Evolutionary conservation across 2,329 filamentous ascomycete genomes (phyloP), one percentile per base, ranked within the genome.

Genomic region (Pseudocercospora musae): DNA sequence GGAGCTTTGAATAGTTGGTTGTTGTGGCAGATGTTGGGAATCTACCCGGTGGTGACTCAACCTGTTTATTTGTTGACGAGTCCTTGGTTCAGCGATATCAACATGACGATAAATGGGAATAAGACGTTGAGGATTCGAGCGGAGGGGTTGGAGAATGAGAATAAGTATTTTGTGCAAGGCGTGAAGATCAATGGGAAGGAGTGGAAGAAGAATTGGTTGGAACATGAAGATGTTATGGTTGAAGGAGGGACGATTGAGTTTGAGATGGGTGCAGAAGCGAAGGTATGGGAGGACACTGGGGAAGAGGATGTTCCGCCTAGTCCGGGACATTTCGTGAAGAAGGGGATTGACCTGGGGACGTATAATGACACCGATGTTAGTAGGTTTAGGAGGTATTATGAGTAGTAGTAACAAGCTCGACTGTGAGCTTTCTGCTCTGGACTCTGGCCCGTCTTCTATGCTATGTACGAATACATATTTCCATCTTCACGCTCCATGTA

Each of bases 401-500:
- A 25, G 33, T 56, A 25, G 42, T 9, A 20, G 15, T 37, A 37
- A 4, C 11, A 33, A 15, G 31, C 31, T 33, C 44, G 44, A 21
- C n/a, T 18, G 42, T 25, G 37, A n/a, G 13, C 37, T 18, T 48
- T 48, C 44, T 48, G 3, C 4, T 23, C 3, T 48, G 21, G 8
- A 23, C 10, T 13, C 48, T 54, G n/a, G 15, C 25, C 55, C 54
- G 50, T 15, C 27, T 29, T 31, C n/a, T 23, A 81, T 23, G 80
- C 80, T 69, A 82, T 74, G 69, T 82, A 82, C 61, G 71, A 73
- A 71, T 81, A 82, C 68, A 72, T 74, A 20, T 86, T 86, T n/a
- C 79, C 83, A 21, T 88, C 90, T 65, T 89, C 88, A 53, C 92
- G 83, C 76, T 96, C 92, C 71, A 96, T 87, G 71, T 96, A 96